Percentiles rank a stretch among this genome's conserved stretches.
Conservation (phyloP, 495 filamentous ascomycete species). For the Talaromyces trachyspermus region DNA sequence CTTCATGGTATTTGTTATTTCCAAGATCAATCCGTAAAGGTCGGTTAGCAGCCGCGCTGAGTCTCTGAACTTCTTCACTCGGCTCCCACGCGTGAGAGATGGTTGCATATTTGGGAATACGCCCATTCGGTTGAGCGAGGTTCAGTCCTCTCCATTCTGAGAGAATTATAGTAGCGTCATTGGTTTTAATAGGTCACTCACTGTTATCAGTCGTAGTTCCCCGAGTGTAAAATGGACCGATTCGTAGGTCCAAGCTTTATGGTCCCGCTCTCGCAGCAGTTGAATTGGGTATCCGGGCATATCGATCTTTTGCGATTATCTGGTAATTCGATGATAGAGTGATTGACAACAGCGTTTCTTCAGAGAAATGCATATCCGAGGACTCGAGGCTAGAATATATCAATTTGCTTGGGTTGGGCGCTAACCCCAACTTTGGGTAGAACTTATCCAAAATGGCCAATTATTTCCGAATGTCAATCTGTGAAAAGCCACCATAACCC, state of each 20-base stretch:
- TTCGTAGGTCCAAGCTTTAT: conserved; percentile 1
- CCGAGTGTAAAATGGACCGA: background rate
- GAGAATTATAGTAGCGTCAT: background rate
- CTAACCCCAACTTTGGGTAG: background rate
- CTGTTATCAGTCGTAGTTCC: conserved; percentile 4
- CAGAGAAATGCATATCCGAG: background rate
- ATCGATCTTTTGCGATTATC: background rate
- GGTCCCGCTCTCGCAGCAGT: background rate
- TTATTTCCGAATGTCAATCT: conserved; percentile 1
- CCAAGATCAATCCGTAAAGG: background rate
- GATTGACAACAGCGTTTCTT: background rate
- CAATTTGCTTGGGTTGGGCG: background rate
- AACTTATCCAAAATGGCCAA: background rate
- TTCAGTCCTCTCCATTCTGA: conserved; percentile 2
- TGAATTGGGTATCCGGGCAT: conserved; percentile 2
- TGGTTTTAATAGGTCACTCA: background rate
- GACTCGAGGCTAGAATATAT: background rate
- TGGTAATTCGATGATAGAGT: background rate
- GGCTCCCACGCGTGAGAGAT: conserved; percentile 4
- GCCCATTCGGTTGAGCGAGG: background rate
- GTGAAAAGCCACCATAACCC: background rate
- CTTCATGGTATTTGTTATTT: background rate
- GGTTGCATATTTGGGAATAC: conserved; percentile 5
- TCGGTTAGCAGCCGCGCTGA: conserved; percentile 1
- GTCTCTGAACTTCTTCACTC: conserved; percentile 3